A percentile compares a stretch with the other conserved stretches of the same genome.
Evolutionary conservation across 2,329 filamentous ascomycete species (phyloP).

Genomic region (Exophiala calicioides): DNA sequence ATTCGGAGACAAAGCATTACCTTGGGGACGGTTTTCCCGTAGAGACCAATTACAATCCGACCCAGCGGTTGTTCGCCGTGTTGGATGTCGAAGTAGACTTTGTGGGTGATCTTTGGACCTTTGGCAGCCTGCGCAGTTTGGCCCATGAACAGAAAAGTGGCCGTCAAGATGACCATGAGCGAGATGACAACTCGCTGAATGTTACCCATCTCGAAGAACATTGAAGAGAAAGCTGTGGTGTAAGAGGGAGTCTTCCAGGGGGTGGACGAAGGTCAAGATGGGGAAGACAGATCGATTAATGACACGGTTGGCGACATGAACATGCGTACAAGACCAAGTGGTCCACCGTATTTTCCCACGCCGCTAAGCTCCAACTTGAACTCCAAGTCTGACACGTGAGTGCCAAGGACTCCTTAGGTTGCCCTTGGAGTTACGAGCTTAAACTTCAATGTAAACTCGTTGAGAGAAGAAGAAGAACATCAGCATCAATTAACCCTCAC

Average conservation of each 20-base stretch:
- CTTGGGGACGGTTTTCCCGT: conserved; percentile 68
- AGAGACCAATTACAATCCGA: conserved; percentile 64
- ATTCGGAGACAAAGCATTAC: conserved; percentile 37
- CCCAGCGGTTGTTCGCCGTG: conserved; percentile 64
- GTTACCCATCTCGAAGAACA: conserved; percentile 66
- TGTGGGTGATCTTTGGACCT: conserved; percentile 93
- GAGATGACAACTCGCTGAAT: conserved; percentile 70
- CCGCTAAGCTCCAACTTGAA: too few relatives aligned
- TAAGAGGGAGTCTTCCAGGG: not conserved
- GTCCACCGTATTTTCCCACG: too few relatives aligned
- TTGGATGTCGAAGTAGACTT: conserved; percentile 67
- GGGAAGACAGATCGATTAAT: too few relatives aligned
- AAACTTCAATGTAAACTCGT: not conserved
- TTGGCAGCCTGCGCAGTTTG: conserved; percentile 73
- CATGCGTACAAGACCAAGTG: too few relatives aligned
- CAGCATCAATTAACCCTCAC: not conserved
- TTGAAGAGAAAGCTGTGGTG: conserved; percentile 7
- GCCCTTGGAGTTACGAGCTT: too few relatives aligned
- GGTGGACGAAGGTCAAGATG: not conserved
- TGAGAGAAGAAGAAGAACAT: not conserved
- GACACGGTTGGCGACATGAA: too few relatives aligned
- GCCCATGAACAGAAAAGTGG: conserved; percentile 73
- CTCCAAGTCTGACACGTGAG: too few relatives aligned
- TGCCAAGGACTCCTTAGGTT: too few relatives aligned
- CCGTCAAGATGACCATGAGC: conserved; percentile 72